phyloP scores from a whole-genome alignment of 129 eudicot genomes.

The Logfia minima region DNA sequence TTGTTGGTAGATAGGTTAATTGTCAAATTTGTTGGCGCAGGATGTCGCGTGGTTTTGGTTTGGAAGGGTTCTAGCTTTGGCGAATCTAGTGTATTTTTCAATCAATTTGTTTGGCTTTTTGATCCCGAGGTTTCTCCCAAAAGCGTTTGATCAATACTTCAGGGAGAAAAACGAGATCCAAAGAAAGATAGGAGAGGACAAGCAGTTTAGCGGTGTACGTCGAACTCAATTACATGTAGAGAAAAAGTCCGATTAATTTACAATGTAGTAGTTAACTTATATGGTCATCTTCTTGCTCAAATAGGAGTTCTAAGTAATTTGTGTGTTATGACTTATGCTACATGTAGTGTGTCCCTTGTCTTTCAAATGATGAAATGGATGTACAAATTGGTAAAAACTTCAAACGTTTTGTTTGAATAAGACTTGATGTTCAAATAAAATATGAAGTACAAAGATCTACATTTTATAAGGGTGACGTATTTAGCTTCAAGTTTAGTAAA shows the following conservation, averaged over 20 bases:
- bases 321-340: no score
- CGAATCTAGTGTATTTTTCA: slow-evolving; percentile 60
- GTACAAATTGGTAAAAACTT: no score
- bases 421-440: no score
- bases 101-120: slow-evolving; percentile 64
- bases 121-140: slow-evolving; percentile 78
- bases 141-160: slow-evolving; percentile 79
- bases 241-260: slow-evolving; percentile 18
- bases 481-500: no score
- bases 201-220: slow-evolving; percentile 19
- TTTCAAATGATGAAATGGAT: no score
- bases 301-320: no score
- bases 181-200: slow-evolving; percentile 59
- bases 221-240: slow-evolving; percentile 16
- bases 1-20: background rate
- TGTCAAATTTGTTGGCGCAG: slow-evolving; percentile 31
- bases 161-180: slow-evolving; percentile 53
- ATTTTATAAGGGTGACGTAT: no score
- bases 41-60: slow-evolving; percentile 87
- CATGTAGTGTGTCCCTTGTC: no score
- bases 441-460: no score
- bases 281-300: background rate
- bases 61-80: slow-evolving; percentile 62
- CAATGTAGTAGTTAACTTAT: background rate
- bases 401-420: no score